Conservation (phyloP, 1,284 basidiomycete genomes). For the Irpex lacteus region DNA sequence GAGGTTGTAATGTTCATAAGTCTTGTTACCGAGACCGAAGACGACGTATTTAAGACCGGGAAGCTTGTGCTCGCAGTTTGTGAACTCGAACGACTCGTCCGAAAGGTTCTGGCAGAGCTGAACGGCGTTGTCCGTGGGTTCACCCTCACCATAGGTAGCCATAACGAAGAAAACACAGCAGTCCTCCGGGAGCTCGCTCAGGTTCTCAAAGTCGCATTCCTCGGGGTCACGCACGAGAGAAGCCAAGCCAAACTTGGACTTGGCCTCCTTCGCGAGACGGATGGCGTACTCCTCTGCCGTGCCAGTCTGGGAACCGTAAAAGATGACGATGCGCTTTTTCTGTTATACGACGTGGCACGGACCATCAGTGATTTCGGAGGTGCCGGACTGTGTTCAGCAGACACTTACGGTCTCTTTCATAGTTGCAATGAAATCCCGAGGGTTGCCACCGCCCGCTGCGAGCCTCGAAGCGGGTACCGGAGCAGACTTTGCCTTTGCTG, state of each 20-base stretch:
- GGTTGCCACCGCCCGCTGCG: conserved; percentile 65
- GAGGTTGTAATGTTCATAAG: conserved; percentile 95
- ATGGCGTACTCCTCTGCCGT: conserved; percentile 96
- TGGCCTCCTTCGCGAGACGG: conserved; percentile 91
- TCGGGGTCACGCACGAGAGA: conserved; percentile 95
- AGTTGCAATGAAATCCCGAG: conserved; percentile 86
- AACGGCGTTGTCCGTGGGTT: conserved; percentile 99
- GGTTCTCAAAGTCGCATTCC: conserved; percentile 96
- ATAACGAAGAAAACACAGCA: conserved; percentile 91
- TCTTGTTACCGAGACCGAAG: conserved; percentile 93
- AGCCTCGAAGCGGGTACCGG: conserved; percentile 43
- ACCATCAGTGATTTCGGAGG: background rate
- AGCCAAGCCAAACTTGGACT: conserved; percentile 89
- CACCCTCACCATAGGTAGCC: conserved; percentile 98
- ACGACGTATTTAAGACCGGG: conserved; percentile 93
- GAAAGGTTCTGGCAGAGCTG: conserved; percentile 90
- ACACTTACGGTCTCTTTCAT: conserved; percentile 84
- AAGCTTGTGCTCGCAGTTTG: conserved; percentile 74
- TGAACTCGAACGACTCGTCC: conserved; percentile 86
- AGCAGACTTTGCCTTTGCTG: conserved; percentile 55
- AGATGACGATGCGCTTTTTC: conserved; percentile 95
- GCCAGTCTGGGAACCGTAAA: conserved; percentile 96
- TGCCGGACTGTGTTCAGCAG: background rate
- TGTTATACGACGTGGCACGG: conserved; percentile 30
- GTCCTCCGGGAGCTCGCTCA: conserved; percentile 88